Evolutionary conservation across 2,329 filamentous ascomycete genomes (phyloP), one percentile per base, ranked within the genome.

Genomic region (Monilinia polystroma): DNA sequence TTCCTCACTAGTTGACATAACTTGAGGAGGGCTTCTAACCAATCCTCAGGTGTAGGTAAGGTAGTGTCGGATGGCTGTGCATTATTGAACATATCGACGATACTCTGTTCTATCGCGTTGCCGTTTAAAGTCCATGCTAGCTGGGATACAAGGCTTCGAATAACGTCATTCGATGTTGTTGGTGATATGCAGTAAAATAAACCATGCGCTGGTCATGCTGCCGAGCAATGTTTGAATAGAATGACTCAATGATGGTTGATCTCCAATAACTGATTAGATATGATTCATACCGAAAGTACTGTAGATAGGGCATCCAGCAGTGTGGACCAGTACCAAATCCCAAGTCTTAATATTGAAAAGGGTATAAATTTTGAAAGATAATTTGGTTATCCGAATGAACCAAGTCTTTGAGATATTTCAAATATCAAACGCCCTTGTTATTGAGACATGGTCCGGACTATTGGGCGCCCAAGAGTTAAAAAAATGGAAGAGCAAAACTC

Each of bases 181-280:
- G 56, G 56, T n/a, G 56, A 59, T 18, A 59, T 59, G 18, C 41
- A 59, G 29, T 59, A 59, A 18, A 59, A 32, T 47, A 59, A n/a
- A 32, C 26, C 41, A 59, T 59, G 41, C 41, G 41, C 10, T 32
- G 18, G 26, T 59, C 56, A 47, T 47, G 26, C 47, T 59, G 56
- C 10, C 56, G 26, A 41, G 41, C 56, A n/a, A 47, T 29, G n/a
- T 47, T 41, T 29, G 56, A 59, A 47, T 59, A 59, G 41, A 59
- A 47, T 4, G 56, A 59, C 43, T 59, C 26, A 14, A 59, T 16
- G 26, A 47, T 32, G 18, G 56, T 59, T 20, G 56, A 59, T 35
- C 52, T 54, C 20, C 8, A n/a, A 20, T 54, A n/a, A 32, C 16
- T n/a, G 20, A 32, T 54, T 54, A 54, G 52, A 54, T 54, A 26